Evolutionary conservation across 129 eudicot genomes (phyloP).

Genomic region (Oenanthe sinensis): DNA sequence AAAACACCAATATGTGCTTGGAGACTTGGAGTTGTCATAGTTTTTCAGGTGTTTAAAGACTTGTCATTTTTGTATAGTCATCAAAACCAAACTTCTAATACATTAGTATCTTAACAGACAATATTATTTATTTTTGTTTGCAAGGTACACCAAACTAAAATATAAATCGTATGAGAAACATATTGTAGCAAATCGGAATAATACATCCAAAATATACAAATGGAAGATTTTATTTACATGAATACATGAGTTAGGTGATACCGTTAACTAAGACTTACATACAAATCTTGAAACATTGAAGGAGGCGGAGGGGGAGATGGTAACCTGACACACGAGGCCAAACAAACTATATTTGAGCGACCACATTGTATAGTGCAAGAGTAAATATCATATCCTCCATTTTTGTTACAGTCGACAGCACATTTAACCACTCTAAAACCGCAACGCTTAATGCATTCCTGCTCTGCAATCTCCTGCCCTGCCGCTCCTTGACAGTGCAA

Average conservation of each 20-base stretch:
- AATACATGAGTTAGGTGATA: background rate
- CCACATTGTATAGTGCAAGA: background rate
- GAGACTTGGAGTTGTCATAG: no score
- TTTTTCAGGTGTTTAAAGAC: no score
- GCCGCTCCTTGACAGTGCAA: no score
- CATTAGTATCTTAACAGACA: no score
- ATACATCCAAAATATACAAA: no score
- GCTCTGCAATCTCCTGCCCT: background rate
- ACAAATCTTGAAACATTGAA: background rate
- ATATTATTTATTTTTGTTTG: no score
- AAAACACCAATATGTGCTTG: no score
- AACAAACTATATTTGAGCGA: background rate
- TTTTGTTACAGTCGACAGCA: background rate
- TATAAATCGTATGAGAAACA: no score
- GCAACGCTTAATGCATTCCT: background rate
- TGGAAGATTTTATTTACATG: background rate
- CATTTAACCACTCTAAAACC: background rate
- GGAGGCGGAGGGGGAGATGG: conserved; percentile 2
- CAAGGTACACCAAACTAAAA: no score
- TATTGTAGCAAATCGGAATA: no score
- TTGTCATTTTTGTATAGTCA: no score
- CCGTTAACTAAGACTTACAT: background rate
- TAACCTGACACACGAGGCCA: background rate
- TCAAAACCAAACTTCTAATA: no score
- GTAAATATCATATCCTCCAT: background rate